Conservation (phyloP, 2,329 filamentous ascomycete genomes). For the Phyllosticta citriasiana region DNA sequence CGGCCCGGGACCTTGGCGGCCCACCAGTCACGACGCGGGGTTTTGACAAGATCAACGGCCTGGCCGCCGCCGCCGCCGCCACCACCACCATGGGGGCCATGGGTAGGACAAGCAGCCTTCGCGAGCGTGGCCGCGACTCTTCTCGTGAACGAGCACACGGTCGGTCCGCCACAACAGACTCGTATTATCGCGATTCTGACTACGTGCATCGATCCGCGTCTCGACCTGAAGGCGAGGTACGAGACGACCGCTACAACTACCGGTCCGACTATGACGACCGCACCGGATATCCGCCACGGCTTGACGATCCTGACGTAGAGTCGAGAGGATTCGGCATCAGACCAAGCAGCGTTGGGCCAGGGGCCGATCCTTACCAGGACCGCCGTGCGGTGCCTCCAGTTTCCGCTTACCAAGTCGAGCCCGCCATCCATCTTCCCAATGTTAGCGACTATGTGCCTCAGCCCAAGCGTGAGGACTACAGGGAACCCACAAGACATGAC, state of each 20-base stretch:
- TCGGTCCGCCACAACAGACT: conserved; percentile 10
- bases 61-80: conserved; percentile 1
- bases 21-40: conserved; percentile 62
- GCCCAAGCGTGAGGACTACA: conserved; percentile 15
- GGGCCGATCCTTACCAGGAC: conserved; percentile 16
- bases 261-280: conserved; percentile 36
- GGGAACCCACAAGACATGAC: conserved; percentile 7
- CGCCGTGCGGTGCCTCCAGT: conserved; percentile 18
- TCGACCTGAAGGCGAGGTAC: conserved; percentile 40
- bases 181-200: conserved; percentile 28
- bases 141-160: conserved; percentile 26
- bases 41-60: conserved; percentile 56
- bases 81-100: conserved; percentile 4
- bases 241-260: conserved; percentile 18
- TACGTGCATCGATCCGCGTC: conserved; percentile 34
- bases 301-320: conserved; percentile 35
- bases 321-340: conserved; percentile 39
- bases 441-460: conserved; percentile 7
- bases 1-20: conserved; percentile 26
- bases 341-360: conserved; percentile 7
- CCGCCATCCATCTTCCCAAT: neutral
- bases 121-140: conserved; percentile 18
- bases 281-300: conserved; percentile 28
- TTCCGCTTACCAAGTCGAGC: neutral
- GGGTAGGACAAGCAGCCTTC: conserved; percentile 14